Percentiles rank a stretch among this genome's conserved stretches.
phyloP scores from a whole-genome alignment of 352 stramenopile species.

The Phytophthora pseudosyringae region DNA sequence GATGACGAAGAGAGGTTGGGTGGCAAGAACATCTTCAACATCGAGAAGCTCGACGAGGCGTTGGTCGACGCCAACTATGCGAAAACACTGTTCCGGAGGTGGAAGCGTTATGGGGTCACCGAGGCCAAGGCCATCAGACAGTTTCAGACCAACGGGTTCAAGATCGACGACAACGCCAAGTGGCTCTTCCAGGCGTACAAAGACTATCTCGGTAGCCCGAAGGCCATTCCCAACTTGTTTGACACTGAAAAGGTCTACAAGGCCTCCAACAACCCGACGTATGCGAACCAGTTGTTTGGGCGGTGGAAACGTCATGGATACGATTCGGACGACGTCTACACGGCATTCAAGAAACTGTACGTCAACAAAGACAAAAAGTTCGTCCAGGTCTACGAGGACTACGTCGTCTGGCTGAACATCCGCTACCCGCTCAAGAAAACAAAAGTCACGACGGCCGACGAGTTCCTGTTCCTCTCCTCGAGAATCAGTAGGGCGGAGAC shows the following conservation, averaged over 20 bases:
- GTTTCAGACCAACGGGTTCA: background rate
- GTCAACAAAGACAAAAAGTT: background rate
- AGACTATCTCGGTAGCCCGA: background rate
- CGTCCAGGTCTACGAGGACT: slow-evolving; percentile 2
- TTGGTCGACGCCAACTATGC: slow-evolving; percentile 7
- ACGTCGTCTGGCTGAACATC: background rate
- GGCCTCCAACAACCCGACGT: background rate
- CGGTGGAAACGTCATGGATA: background rate
- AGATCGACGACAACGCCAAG: background rate
- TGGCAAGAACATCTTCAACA: slow-evolving; percentile 15
- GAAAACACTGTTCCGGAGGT: slow-evolving; percentile 11
- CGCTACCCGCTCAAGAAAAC: background rate
- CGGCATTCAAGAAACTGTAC: background rate
- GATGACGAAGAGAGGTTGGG: slow-evolving; percentile 2
- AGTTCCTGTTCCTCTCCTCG: background rate
- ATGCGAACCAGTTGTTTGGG: background rate
- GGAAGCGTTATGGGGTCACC: slow-evolving; percentile 1
- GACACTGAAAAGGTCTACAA: background rate
- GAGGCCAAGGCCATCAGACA: background rate
- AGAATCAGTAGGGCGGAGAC: background rate
- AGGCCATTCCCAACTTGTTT: background rate
- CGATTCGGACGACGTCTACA: background rate
- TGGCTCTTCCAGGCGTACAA: background rate
- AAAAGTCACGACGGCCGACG: background rate
- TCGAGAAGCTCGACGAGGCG: slow-evolving; percentile 4